Percentiles rank a stretch among this genome's conserved stretches.
phyloP scores from a whole-genome alignment of 306 rosid species.

The Betula pendula region DNA sequence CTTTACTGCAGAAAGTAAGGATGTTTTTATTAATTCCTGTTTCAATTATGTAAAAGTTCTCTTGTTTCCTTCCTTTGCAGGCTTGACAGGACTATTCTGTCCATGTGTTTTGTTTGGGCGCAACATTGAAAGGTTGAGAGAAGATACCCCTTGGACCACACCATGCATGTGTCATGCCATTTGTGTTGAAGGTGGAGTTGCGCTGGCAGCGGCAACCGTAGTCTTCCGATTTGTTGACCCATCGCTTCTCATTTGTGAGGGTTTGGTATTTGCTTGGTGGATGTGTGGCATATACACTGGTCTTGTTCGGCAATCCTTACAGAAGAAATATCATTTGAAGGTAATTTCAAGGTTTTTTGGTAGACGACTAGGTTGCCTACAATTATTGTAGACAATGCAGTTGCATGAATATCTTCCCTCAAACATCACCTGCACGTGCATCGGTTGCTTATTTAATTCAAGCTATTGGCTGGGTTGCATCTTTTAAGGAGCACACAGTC shows the following conservation, averaged over 20 bases:
- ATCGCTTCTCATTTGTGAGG: conserved; percentile 73
- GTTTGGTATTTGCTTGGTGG: conserved; percentile 95
- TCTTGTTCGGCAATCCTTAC: conserved; percentile 80
- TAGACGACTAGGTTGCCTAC: neutral
- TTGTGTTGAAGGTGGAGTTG: conserved; percentile 90
- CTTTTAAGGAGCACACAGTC: too few species aligned
- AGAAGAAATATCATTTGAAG: conserved; percentile 91
- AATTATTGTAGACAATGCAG: neutral
- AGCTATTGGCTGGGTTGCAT: too few species aligned
- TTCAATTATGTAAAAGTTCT: conserved; percentile 1
- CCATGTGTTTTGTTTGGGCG: conserved; percentile 95
- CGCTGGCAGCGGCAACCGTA: conserved; percentile 75
- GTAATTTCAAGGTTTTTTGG: conserved; percentile 37
- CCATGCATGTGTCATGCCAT: conserved; percentile 95
- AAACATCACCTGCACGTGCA: neutral
- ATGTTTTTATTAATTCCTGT: neutral
- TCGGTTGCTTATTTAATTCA: neutral
- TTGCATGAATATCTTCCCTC: neutral
- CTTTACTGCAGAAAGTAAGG: conserved; percentile 5
- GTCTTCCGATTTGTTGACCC: conserved; percentile 63
- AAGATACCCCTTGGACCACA: conserved; percentile 68
- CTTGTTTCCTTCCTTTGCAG: conserved; percentile 43
- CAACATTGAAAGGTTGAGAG: conserved; percentile 75
- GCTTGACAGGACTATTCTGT: conserved; percentile 83
- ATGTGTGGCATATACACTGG: conserved; percentile 95